phyloP scores from a whole-genome alignment of 306 rosid species.

The Glycine latifolia region DNA sequence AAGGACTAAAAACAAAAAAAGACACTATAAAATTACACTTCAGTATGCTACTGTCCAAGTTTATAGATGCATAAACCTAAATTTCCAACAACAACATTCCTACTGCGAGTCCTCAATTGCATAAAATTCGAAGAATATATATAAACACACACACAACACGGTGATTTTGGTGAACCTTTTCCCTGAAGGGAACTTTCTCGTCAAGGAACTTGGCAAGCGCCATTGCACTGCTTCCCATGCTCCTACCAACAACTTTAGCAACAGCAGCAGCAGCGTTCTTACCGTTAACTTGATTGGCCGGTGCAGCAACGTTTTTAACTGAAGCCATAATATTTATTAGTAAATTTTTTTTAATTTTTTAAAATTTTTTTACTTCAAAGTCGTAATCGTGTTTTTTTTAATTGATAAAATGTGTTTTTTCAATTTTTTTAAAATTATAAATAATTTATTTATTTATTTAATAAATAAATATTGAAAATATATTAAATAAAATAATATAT shows the following conservation, averaged over 20 bases:
- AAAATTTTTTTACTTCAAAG: no score
- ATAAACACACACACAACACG: no score
- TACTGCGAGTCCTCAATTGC: background rate
- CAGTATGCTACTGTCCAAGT: background rate
- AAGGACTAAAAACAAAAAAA: background rate
- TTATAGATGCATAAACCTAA: background rate
- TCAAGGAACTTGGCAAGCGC: constrained; percentile 58
- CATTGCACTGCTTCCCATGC: constrained; percentile 36
- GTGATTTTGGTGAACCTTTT: constrained; percentile 61
- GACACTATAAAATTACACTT: background rate
- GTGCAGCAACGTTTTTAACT: no score
- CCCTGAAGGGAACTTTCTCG: constrained; percentile 68
- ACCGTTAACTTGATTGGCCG: constrained; percentile 39
- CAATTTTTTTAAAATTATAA: no score
- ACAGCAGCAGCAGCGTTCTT: background rate
- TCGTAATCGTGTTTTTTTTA: no score
- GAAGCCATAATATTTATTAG: no score
- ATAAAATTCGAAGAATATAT: background rate
- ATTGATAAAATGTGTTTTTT: no score
- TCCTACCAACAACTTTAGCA: constrained; percentile 39
- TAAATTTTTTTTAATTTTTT: no score
- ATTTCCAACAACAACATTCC: background rate
- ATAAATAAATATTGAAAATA: no score
- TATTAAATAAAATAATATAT: no score
- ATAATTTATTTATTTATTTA: no score